Evolutionary conservation across 805 yeast genomes (phyloP), one percentile per base, ranked within the genome.

Genomic region (Wickerhamomyces pijperi): DNA sequence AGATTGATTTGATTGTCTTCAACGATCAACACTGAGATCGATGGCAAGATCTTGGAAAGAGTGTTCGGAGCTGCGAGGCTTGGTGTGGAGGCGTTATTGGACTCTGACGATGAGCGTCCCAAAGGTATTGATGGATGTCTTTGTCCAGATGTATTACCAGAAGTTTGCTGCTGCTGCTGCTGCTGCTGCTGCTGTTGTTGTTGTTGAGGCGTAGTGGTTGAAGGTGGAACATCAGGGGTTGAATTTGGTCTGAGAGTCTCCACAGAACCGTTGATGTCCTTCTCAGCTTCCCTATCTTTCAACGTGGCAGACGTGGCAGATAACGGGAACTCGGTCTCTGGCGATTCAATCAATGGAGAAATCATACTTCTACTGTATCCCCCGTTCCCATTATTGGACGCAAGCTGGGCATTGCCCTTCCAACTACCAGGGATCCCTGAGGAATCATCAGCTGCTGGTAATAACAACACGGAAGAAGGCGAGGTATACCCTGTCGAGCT

Each of bases 1-100:
- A 85, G 94, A 60, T 92, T 92, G 53, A 92, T 88, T 29, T 87
- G 80, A 59, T 92, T 92, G 66, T 92, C 99, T 59, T 92, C 99
- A 9, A 92, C 98, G 32, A 92, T 88, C 38, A 92, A 63, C 1
- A 92, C 95, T 33, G 86, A 85, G 33, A 92, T 80, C 44, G 86
- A 83, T 0, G 97, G 95, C 16, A 90, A 21, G 23, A 21, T 21
- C 23, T 21, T 21, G 23, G 23, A 21, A 21, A 21, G 23, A 21
- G 23, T 7, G 23, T 7, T 21, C 9, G 23, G 23, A 21, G 23
- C 23, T 7, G 23, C 23, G n/a, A n/a, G n/a, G n/a, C n/a, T n/a
- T n/a, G n/a, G n/a, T 21, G 23, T 9, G 23, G 23, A 21, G 23
- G 9, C 23, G 23, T 6, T 7, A 21, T 21, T 21, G 68, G 17